phyloP scores from a whole-genome alignment of 2,329 filamentous ascomycete genomes.

The Phyllosticta citribraziliensis region DNA sequence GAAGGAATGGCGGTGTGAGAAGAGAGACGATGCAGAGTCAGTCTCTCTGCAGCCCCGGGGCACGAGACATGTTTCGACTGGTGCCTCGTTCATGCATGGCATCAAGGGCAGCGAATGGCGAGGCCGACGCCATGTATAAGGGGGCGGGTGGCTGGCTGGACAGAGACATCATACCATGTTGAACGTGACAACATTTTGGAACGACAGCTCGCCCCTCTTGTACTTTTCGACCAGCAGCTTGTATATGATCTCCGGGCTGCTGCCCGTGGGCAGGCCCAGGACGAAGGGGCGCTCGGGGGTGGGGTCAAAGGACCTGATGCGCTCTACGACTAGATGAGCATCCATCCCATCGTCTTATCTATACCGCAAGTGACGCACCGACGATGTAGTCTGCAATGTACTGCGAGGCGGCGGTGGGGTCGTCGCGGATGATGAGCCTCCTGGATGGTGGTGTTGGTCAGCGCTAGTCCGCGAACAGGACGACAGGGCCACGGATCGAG shows the following conservation, averaged over 20 bases:
- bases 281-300: slow-evolving; percentile 67
- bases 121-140: neutral
- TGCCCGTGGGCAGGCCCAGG: slow-evolving; percentile 73
- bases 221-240: slow-evolving; percentile 61
- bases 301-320: slow-evolving; percentile 68
- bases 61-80: neutral
- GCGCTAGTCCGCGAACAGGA: neutral
- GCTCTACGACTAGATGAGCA: slow-evolving; percentile 38
- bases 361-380: slow-evolving; percentile 31
- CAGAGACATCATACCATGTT: slow-evolving; percentile 57
- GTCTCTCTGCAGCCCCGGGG: neutral
- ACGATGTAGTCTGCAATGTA: slow-evolving; percentile 79
- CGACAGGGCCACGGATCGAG: slow-evolving; percentile 12
- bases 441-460: slow-evolving; percentile 36
- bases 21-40: neutral
- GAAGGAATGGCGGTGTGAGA: neutral
- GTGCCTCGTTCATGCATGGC: neutral
- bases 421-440: slow-evolving; percentile 75
- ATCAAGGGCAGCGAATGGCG: neutral
- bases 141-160: neutral
- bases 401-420: slow-evolving; percentile 56
- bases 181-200: slow-evolving; percentile 82
- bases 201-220: slow-evolving; percentile 67
- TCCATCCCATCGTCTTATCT: neutral
- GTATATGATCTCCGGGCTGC: slow-evolving; percentile 70